Evolutionary conservation across 2,329 filamentous ascomycete genomes (phyloP), one percentile per base, ranked within the genome.

Genomic region (Ascochyta lentis): DNA sequence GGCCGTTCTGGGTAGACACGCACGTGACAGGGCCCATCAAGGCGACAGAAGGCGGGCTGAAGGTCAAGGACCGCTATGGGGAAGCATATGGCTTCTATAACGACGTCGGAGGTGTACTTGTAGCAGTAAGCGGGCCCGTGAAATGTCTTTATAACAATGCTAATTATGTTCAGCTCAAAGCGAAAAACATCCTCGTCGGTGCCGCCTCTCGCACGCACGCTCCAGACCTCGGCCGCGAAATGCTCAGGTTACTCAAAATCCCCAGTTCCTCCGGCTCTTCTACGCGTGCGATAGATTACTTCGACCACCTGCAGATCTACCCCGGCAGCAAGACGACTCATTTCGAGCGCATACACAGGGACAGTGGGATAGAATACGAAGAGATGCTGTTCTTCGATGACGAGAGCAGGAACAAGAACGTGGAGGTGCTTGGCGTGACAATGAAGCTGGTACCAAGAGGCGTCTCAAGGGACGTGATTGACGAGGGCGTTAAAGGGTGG

Each of bases 301-400:
- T 86, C 62, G 81, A 85, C 51, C 78, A 82, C 59, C 60, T 84
- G 31, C 83, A 88, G 67, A 87, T 88, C 46, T 88, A 85, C 66
- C 92, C 93, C 0, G 86, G 87, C 1, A 89, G 81, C 71, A 98
- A 98, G 82, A 88, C 89, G n/a, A 84, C 86, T 59, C 94, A 98
- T 76, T 96, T 98, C 67, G 83, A 88, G 68, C 81, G 84, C 5
- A 80, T 98, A 64, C 84, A 89, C 9, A 84, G 88, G 72, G 82
- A 86, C 52, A 92, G 89, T 13, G 87, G 86, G 1, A 75, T 97
- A 3, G 78, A 80, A 6, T 96, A 86, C 69, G 84, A 89, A 61
- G 91, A 97, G 43, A 96, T 98, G 89, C 74, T 98, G 31, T 98
- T 98, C 76, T 98, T 98, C 64, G 94, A 98, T 66, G 94, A 98